A percentile compares a stretch with the other conserved stretches of the same genome.
Conservation (phyloP, 1,284 basidiomycete species). For the Prillingera fragicola region DNA sequence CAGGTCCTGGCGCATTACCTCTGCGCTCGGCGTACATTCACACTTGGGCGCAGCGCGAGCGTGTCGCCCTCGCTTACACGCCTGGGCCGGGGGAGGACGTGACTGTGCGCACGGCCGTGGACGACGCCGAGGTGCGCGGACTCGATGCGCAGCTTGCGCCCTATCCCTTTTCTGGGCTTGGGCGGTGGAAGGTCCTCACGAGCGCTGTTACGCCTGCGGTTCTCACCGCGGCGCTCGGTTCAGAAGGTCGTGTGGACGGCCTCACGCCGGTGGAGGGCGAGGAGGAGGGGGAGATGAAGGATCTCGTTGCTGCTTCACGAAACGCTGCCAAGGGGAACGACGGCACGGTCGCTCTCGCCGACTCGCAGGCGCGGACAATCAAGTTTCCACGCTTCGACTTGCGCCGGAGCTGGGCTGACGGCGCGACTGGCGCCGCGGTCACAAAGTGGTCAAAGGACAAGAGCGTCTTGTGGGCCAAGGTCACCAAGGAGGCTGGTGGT, state of each 20-base stretch:
- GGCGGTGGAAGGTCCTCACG: slow-evolving; percentile 39
- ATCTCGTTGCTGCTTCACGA: slow-evolving; percentile 2
- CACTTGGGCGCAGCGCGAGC: slow-evolving; percentile 23
- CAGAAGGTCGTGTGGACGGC: slow-evolving; percentile 33
- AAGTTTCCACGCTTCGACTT: slow-evolving; percentile 43
- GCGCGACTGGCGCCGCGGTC: slow-evolving; percentile 47
- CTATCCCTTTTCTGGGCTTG: slow-evolving; percentile 43
- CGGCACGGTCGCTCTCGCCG: no score
- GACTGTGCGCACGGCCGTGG: slow-evolving; percentile 16
- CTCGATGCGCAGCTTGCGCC: slow-evolving; percentile 47
- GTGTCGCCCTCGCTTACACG: slow-evolving; percentile 32
- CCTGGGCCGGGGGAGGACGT: slow-evolving; percentile 2
- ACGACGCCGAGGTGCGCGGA: slow-evolving; percentile 42
- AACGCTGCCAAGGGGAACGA: no score
- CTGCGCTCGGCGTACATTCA: slow-evolving; percentile 28
- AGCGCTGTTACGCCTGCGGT: slow-evolving; percentile 27
- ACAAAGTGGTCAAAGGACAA: slow-evolving; percentile 48
- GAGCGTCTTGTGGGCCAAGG: slow-evolving; percentile 43
- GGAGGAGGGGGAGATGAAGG: slow-evolving; percentile 13
- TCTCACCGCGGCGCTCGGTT: slow-evolving; percentile 34
- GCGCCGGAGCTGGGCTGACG: slow-evolving; percentile 46
- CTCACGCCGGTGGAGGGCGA: slow-evolving; percentile 33
- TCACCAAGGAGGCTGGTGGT: slow-evolving; percentile 39
- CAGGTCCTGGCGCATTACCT: slow-evolving; percentile 5
- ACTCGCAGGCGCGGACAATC: no score